Evolutionary conservation across 257 asterid genomes (phyloP).

Genomic region (Mitragyna speciosa): DNA sequence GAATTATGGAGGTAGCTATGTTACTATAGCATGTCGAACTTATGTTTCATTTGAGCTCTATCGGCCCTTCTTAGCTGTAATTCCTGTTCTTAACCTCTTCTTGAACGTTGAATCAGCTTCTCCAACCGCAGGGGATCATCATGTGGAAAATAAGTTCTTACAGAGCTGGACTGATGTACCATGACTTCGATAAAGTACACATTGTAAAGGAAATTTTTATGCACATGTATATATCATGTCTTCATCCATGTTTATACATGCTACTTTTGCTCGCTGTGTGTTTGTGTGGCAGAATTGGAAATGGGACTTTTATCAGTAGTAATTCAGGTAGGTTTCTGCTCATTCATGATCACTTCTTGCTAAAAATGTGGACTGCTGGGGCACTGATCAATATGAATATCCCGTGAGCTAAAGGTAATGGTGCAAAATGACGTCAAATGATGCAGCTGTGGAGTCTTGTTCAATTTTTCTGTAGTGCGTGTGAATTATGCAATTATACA

Average conservation of each 20-base stretch:
- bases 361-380: background rate
- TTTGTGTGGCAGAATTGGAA: background rate
- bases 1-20: constrained; percentile 6
- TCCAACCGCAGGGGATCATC: background rate
- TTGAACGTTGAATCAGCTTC: background rate
- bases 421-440: background rate
- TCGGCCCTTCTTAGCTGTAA: background rate
- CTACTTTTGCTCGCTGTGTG: background rate
- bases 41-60: background rate
- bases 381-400: background rate
- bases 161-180: background rate
- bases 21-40: background rate
- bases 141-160: background rate
- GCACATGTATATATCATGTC: background rate
- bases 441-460: background rate
- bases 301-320: background rate
- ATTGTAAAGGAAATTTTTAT: background rate
- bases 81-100: too few species aligned
- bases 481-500: background rate
- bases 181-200: background rate
- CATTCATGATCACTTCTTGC: background rate
- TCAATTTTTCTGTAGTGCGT: background rate
- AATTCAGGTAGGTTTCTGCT: background rate
- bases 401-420: background rate
- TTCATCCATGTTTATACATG: too few species aligned